Percentiles rank a stretch among this genome's conserved stretches.
Evolutionary conservation across 257 asterid species (phyloP).

Genomic region (Datura wrightii): DNA sequence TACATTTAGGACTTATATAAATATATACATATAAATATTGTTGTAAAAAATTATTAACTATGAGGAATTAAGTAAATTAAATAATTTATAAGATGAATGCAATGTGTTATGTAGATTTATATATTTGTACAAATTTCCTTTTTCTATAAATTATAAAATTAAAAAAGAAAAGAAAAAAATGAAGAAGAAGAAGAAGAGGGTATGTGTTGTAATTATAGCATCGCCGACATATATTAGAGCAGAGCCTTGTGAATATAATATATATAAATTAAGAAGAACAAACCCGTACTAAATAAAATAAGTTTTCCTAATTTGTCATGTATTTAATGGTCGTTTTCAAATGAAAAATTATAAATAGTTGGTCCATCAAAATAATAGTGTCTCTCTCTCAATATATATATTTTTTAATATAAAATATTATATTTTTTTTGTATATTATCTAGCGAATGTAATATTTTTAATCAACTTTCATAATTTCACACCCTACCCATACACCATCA

Average conservation of each 20-base stretch:
- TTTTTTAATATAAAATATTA: too few species aligned
- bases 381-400: too few species aligned
- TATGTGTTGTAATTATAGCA: constrained; percentile 3
- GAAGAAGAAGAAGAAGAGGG: too few species aligned
- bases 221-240: neutral
- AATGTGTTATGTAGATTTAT: neutral
- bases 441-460: too few species aligned
- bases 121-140: neutral
- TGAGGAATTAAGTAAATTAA: neutral
- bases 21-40: neutral
- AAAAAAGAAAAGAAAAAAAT: neutral
- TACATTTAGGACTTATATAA: too few species aligned
- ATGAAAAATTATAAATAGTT: too few species aligned
- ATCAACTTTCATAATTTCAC: too few species aligned
- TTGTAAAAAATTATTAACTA: neutral
- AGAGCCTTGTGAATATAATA: too few species aligned
- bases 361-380: too few species aligned
- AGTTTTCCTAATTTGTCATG: constrained; percentile 12
- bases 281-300: neutral
- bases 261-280: neutral
- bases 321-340: neutral
- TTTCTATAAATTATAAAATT: neutral
- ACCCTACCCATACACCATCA: too few species aligned
- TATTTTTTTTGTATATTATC: too few species aligned
- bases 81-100: neutral